Evolutionary conservation across 2,329 filamentous ascomycete genomes (phyloP).

Genomic region (Diplodia corticola): DNA sequence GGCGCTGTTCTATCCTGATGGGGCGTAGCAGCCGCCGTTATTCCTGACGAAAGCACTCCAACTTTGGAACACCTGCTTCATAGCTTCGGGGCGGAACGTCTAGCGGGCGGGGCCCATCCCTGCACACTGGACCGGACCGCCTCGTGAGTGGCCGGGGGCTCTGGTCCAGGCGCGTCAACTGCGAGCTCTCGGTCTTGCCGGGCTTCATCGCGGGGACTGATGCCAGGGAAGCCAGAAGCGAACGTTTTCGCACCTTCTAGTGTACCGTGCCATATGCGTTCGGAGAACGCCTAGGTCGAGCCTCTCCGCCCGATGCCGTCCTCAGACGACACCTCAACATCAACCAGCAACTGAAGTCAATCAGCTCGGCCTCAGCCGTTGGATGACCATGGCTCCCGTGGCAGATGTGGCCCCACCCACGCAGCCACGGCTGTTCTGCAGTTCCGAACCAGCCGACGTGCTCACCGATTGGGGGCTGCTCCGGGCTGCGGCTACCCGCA

Average conservation of each 20-base stretch:
- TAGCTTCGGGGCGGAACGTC: slow-evolving; percentile 8
- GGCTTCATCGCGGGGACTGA: not conserved
- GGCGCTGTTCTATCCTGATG: not conserved
- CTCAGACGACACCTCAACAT: not conserved
- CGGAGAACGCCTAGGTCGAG: slow-evolving; percentile 7
- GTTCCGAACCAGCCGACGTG: slow-evolving; percentile 4
- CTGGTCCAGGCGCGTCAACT: not conserved
- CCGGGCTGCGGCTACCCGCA: slow-evolving; percentile 21
- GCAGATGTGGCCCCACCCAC: not conserved
- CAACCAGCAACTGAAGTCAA: slow-evolving; percentile 2
- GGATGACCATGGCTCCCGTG: slow-evolving; percentile 8
- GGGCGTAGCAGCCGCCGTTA: slow-evolving; percentile 1
- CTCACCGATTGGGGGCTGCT: not conserved
- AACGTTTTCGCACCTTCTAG: slow-evolving; percentile 23
- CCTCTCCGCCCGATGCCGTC: not conserved
- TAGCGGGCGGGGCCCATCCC: slow-evolving; percentile 3
- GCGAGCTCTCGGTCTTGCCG: not conserved
- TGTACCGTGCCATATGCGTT: slow-evolving; percentile 6
- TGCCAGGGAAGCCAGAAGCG: slow-evolving; percentile 8
- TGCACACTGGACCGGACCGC: not conserved
- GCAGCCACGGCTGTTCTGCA: slow-evolving; percentile 3
- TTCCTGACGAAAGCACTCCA: slow-evolving; percentile 18
- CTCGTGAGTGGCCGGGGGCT: not conserved
- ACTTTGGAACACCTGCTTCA: slow-evolving; percentile 22
- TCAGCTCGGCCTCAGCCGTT: slow-evolving; percentile 12